Base-by-base conservation (phyloP, 371 early-diverging fungal genomes). In the Mortierella sp. region DNA sequence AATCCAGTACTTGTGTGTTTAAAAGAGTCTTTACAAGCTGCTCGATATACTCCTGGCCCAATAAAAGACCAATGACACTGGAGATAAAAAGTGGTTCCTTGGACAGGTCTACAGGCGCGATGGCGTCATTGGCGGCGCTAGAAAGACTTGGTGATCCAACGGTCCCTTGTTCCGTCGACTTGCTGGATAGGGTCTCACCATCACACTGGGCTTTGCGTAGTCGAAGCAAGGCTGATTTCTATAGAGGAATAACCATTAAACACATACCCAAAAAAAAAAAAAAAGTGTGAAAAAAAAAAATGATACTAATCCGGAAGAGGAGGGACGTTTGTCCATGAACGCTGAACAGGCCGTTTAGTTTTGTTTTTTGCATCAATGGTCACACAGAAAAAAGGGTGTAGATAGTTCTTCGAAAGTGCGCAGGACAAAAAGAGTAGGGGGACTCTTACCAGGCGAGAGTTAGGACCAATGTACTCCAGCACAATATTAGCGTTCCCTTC, bases 401-500 rank as follows among this genome's bases (percentile, higher is more conserved):
- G n/a, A n/a, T n/a, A n/a, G n/a, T n/a, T n/a, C n/a, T n/a, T n/a
- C n/a, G n/a, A n/a, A n/a, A n/a, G n/a, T n/a, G n/a, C n/a, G n/a
- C n/a, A n/a, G n/a, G n/a, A n/a, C n/a, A n/a, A n/a, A 37, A 37
- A 57, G 29, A 2, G 12, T 26, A 23, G 12, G 21, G 26, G 21
- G 19, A 23, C 18, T 21, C 64, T 60, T 73, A 79, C 80, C 30
- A 66, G 70, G 21, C 60, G 60, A 18, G 73, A 64, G 23, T 69
- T 57, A 7, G 73, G 70, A 1, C 80, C 80, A 28, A 57, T 57
- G 70, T 73, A 79, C 50, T 70, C 56, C 9, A 79, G 44, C 43
- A 79, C 80, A n/a, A 79, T 23, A 48, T 79, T 79, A 50, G 80
- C 80, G 61, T 79, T 79, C 25, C 80, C 80, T 19, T 79, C 80